Percentiles rank a stretch among this genome's conserved stretches.
Evolutionary conservation across 306 rosid genomes (phyloP).

Genomic region (Quillaja saponaria): DNA sequence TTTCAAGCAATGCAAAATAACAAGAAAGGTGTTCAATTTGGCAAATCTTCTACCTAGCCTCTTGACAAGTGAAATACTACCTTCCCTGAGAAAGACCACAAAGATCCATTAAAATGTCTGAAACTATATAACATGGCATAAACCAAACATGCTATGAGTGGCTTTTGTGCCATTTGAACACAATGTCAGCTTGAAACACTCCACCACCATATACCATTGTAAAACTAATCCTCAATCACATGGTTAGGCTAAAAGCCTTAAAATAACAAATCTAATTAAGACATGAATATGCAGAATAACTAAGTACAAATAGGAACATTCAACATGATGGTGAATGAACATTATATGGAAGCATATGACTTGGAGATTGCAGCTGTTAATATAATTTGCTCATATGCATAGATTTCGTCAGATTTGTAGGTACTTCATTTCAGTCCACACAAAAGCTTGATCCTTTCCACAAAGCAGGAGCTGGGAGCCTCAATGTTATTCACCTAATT

Average conservation of each 20-base stretch:
- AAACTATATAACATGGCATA: background rate
- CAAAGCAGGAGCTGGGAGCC: too few relatives aligned
- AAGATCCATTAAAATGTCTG: slow-evolving; percentile 8
- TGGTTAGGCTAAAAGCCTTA: background rate
- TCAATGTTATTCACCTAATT: too few relatives aligned
- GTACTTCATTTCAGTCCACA: too few relatives aligned
- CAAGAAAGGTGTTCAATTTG: slow-evolving; percentile 54
- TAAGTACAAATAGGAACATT: background rate
- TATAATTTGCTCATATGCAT: too few relatives aligned
- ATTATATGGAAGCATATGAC: too few relatives aligned
- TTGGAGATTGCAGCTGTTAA: too few relatives aligned
- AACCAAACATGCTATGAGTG: background rate
- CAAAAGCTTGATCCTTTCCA: too few relatives aligned
- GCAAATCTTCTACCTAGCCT: slow-evolving; percentile 30
- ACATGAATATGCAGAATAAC: background rate
- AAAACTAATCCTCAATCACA: background rate
- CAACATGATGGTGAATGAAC: background rate
- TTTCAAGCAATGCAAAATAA: slow-evolving; percentile 75
- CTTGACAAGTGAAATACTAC: slow-evolving; percentile 30
- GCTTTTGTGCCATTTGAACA: too few relatives aligned
- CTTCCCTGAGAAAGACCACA: slow-evolving; percentile 38
- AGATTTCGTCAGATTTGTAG: too few relatives aligned
- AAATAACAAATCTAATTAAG: background rate
- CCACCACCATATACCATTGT: background rate
- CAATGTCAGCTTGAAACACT: too few relatives aligned